Evolutionary conservation across 2,329 filamentous ascomycete genomes (phyloP).

Genomic region (Didymella sp.): DNA sequence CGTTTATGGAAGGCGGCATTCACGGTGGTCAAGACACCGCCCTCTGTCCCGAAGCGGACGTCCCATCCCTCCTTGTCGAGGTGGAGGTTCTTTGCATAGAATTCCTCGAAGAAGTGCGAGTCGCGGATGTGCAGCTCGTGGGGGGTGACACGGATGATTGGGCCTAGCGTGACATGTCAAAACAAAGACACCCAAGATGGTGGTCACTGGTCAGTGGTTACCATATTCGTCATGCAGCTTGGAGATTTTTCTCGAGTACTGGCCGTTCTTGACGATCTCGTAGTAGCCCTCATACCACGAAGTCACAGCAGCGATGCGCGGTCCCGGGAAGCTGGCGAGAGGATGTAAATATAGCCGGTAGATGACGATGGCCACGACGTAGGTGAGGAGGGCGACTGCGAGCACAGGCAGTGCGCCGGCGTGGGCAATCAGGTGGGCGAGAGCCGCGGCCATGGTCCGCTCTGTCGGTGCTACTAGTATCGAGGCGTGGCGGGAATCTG

Average conservation of each 20-base stretch:
- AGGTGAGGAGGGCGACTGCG: constrained; percentile 21
- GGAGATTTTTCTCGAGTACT: constrained; percentile 42
- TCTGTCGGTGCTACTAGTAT: neutral
- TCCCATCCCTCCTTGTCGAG: constrained; percentile 48
- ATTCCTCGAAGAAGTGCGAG: constrained; percentile 48
- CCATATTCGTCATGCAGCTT: constrained; percentile 45
- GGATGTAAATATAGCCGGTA: constrained; percentile 56
- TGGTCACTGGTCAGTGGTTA: constrained; percentile 13
- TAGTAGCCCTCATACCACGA: constrained; percentile 48
- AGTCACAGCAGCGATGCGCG: constrained; percentile 42
- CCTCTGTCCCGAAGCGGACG: constrained; percentile 39
- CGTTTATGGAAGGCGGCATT: constrained; percentile 41
- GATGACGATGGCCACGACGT: constrained; percentile 33
- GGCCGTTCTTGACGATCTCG: constrained; percentile 41
- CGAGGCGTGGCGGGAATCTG: constrained; percentile 4
- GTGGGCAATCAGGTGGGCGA: constrained; percentile 18
- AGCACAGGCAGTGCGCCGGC: constrained; percentile 18
- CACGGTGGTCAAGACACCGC: constrained; percentile 39
- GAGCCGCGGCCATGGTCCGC: constrained; percentile 12
- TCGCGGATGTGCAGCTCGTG: constrained; percentile 54
- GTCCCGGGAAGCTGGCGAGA: constrained; percentile 55
- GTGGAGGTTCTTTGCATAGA: constrained; percentile 43
- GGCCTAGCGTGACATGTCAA: constrained; percentile 34
- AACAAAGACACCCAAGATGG: neutral
- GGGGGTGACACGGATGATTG: constrained; percentile 54